Evolutionary conservation across 495 filamentous ascomycete species (phyloP), one percentile per base, ranked within the genome.

Genomic region (Astrocystis sublimbata): DNA sequence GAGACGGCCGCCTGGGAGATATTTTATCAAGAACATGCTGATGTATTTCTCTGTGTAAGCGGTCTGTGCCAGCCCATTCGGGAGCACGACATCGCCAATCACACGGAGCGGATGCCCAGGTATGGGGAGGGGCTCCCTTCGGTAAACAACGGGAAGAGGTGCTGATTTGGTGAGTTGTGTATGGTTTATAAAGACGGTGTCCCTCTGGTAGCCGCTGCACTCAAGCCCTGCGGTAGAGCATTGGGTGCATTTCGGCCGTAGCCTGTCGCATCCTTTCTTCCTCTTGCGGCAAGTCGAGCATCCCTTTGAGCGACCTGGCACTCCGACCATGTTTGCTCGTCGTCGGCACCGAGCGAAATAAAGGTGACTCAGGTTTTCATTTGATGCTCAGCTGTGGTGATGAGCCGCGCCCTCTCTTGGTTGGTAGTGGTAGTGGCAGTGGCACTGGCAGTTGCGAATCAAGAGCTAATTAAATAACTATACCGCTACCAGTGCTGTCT

Each of bases 271-370:
- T 9, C 63, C 63, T 43, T 65, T 65, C 58, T 61, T 65, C 17
- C 63, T 58, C 36, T 23, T 61, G 30, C 58, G 54, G 36, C 63
- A 65, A 12, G 63, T 65, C 23, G 35, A 57, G 21, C 63, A 65
- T 19, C 56, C 63, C 52, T 65, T 65, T 15, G 63, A 65, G 9
- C 63, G 57, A 28, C 63, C 63, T 1, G 63, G 63, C 54, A 65
- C 63, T 36, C 63, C 63, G 12, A 65, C 63, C 63, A 65, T 65
- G 30, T 15, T 12, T 26, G 21, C 7, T 50, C 60, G 40, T 31
- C 5, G 12, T 30, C 6, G 1, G 1, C 36, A 49, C n/a, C 4
- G 17, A 23, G 42, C 1, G 6, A 28, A 6, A 21, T 45, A 1
- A 47, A 30, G n/a, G 36, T 5, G 36, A 9, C 33, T 28, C 8